phyloP scores from a whole-genome alignment of 805 yeast genomes.

The Candida maesae region DNA sequence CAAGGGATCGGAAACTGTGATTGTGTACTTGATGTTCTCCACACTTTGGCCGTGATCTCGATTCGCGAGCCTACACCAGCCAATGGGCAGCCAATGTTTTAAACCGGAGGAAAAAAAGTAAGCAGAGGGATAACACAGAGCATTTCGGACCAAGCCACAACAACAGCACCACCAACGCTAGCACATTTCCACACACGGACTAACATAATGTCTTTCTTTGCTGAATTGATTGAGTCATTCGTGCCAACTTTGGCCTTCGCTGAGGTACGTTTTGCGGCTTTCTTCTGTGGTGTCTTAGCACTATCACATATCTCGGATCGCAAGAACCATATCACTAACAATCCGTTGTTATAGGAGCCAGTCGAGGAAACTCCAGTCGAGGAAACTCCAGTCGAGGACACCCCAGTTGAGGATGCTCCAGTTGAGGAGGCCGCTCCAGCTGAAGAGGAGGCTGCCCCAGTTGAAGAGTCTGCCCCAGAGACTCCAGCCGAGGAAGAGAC shows the following conservation, averaged over 20 bases:
- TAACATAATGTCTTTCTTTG: slow-evolving; percentile 15
- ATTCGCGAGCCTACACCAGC: slow-evolving; percentile 3
- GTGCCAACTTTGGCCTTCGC: slow-evolving; percentile 81
- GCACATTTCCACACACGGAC: neutral
- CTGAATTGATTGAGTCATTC: slow-evolving; percentile 60
- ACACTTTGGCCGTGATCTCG: neutral
- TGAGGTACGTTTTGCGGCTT: slow-evolving; percentile 35
- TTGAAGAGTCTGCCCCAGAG: slow-evolving; percentile 14
- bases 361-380: slow-evolving; percentile 9
- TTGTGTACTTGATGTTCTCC: too few relatives aligned
- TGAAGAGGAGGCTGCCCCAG: slow-evolving; percentile 10
- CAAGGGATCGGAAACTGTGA: too few relatives aligned
- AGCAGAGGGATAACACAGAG: slow-evolving; percentile 2
- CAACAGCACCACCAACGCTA: neutral
- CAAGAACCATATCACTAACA: slow-evolving; percentile 6
- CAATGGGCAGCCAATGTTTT: slow-evolving; percentile 13
- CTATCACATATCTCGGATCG: neutral
- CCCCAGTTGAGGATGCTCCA: slow-evolving; percentile 12
- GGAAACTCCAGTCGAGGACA: slow-evolving; percentile 2
- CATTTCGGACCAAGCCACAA: neutral
- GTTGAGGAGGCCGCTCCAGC: slow-evolving; percentile 5
- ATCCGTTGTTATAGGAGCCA: slow-evolving; percentile 5
- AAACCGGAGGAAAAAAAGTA: slow-evolving; percentile 11
- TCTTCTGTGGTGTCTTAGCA: neutral
- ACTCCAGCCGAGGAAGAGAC: slow-evolving; percentile 13